Base-by-base conservation (phyloP, 148 eudicot genomes). In the Heliosperma pusillum region DNA sequence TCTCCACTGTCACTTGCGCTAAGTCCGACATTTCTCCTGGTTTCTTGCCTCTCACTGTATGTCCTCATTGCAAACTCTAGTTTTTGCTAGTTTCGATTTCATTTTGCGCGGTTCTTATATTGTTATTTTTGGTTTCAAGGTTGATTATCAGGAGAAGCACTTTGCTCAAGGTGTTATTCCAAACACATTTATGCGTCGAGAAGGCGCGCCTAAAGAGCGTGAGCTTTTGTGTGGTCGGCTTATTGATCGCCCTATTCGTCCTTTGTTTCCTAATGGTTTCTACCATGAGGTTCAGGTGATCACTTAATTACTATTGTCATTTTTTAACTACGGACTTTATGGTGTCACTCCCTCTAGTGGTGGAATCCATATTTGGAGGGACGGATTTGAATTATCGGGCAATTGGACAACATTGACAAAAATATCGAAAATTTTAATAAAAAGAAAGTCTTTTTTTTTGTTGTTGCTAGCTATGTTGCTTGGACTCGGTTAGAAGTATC, bases 181-280 rank as follows among this genome's bases (percentile, higher is more conserved):
- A 47, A 86, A 74, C 72, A 92, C 99, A 69, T 96, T 83, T 70
- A 96, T 96, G 97, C 85, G 99, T 74, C 87, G 99, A 77, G 99
- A 96, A 81, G 99, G 99, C 69, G 97, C 99, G 83, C 99, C 99
- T 5, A 96, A 88, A 90, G 99, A 96, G 83, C 97, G 99, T 19
- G 97, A 96, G 68, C 94, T 96, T 70, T 77, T 96, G 79, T 89
- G 94, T 72, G 99, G 97, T 40, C 97, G 99, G 25, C 82, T 96
- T 71, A 96, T 96, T 84, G 99, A 96, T 82, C 83, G 97, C 47
- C 99, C 99, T 10, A 90, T 96, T 72, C 85, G 97, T 40, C 99
- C 99, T 16, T 92, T 96, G 80, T 96, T 96, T 81, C 97, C 97
- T 16, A 61, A 85, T 72, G 99, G 99, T 66, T 96, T 96, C 78